Percentiles rank a stretch among this genome's conserved stretches.
These are phyloP conservation scores for Penium margaritaceum DNA, from an alignment of 139 green algal genomes.

Conservation along the genomic window DNA sequence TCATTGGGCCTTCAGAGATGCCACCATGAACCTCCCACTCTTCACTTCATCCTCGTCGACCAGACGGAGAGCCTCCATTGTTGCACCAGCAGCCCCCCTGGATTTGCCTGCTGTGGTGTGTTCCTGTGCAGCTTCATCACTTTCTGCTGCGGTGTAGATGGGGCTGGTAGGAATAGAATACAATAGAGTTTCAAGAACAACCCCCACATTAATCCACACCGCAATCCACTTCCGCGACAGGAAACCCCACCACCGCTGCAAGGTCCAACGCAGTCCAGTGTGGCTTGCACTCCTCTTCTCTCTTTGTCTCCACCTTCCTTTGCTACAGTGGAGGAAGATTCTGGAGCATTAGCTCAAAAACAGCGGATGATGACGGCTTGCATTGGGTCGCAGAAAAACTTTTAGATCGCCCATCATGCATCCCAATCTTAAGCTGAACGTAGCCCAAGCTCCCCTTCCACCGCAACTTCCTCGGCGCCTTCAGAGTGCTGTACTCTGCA, in stretches of 20 bases:
- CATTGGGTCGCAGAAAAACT: conserved; percentile 59
- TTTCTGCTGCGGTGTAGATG: no score
- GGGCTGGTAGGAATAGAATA: no score
- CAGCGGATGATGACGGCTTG: conserved; percentile 70
- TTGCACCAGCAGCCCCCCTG: no score
- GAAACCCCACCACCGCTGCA: conserved; percentile 53
- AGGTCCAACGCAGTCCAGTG: conserved; percentile 52
- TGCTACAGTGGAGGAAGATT: no score
- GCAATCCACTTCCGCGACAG: conserved; percentile 54
- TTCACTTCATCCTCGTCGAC: conserved; percentile 25
- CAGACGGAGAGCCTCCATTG: no score
- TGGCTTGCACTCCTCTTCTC: not conserved
- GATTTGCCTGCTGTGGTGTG: no score
- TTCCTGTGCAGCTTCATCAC: no score
- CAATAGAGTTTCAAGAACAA: conserved; percentile 3
- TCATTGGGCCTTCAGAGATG: conserved; percentile 12
- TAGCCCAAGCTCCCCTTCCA: conserved; percentile 69
- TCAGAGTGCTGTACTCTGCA: conserved; percentile 58
- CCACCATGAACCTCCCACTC: conserved; percentile 28
- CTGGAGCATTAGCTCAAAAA: no score
- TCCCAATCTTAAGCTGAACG: conserved; percentile 55
- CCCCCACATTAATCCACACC: conserved; percentile 77
- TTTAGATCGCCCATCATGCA: conserved; percentile 46
- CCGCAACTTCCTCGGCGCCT: conserved; percentile 76
- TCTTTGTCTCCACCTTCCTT: not conserved